Base-by-base conservation (phyloP, 192 early-diverging fungal species). In the Coemansia sp. region DNA sequence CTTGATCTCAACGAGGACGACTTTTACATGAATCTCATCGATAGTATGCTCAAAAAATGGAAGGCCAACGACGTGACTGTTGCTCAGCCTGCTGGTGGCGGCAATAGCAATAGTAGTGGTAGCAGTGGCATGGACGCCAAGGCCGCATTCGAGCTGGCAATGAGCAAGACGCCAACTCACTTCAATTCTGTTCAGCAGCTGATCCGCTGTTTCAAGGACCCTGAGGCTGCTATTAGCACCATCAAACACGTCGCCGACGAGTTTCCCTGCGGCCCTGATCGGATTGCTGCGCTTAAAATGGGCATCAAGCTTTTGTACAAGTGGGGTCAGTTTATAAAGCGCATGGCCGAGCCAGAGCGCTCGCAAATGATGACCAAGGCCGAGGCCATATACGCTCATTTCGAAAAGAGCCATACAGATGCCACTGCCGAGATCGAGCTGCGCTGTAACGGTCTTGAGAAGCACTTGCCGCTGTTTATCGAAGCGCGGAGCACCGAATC, bases 21-120 rank as follows among this genome's bases (percentile, higher is more conserved):
- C 43, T 87, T 92, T 71, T 90, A 88, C 76, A 79, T 86, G 57
- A 75, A 84, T 22, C 77, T 90, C 35, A 79, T 92, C 52, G 85
- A 92, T 34, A 73, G 83, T 34, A 75, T 86, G 54, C 70, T 87
- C 9, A 59, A 72, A 53, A 63, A 70, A 59, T 78, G 86, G 73
- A 66, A 72, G 22, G 3, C 35, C 18, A 55, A 53, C 34, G 48
- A 70, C 14, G 51, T 55, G 17, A 54, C 53, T 8, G 28, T 34
- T 2, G 65, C 22, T 28, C 22, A 28, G 22, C 22, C 22, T 28
- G 22, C 22, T 28, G 22, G 22, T 28, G 1, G 22, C 22, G 22
- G 22, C 22, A 28, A 28, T 28, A 28, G 22, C 22, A 28, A 28
- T 28, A 28, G 22, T 1, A 28, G 22, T 28, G 22, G 22, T 28